Evolutionary conservation across 2,329 filamentous ascomycete species (phyloP).

Genomic region (Camptophora hylomeconis): DNA sequence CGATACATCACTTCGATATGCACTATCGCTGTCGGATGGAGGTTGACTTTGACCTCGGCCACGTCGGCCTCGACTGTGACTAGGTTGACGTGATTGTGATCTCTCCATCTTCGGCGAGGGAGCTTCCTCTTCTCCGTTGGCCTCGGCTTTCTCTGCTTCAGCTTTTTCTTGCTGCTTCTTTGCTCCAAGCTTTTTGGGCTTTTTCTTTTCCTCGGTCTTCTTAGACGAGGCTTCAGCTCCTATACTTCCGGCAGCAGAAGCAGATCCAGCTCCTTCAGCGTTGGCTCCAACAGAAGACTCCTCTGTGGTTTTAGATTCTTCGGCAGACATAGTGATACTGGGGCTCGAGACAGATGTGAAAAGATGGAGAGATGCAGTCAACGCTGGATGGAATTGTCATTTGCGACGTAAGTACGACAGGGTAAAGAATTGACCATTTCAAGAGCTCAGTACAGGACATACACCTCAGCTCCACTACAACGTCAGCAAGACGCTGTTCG

Average conservation of each 20-base stretch:
- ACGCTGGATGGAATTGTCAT: no score
- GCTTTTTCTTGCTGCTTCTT: conserved; percentile 16
- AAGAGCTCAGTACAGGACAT: no score
- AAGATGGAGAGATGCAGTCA: no score
- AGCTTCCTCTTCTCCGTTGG: conserved; percentile 10
- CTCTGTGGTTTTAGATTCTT: conserved; percentile 17
- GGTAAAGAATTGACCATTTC: no score
- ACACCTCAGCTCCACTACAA: no score
- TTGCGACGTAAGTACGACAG: no score
- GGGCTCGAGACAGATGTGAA: no score
- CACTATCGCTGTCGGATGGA: conserved; percentile 38
- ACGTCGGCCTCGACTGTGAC: conserved; percentile 15
- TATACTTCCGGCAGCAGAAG: conserved; percentile 22
- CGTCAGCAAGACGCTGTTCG: no score
- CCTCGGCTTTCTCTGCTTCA: conserved; percentile 20
- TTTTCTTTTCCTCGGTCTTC: conserved; percentile 18
- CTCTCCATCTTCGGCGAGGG: conserved; percentile 15
- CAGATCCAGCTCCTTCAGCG: conserved; percentile 21
- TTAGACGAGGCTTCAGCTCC: conserved; percentile 19
- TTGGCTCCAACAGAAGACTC: conserved; percentile 23
- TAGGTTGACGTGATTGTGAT: conserved; percentile 15
- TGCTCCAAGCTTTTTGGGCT: conserved; percentile 19
- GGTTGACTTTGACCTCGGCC: conserved; percentile 28
- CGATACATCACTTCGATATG: conserved; percentile 39
- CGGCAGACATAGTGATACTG: conserved; percentile 18